phyloP scores from a whole-genome alignment of 768 basidiomycete genomes.

The Collybia nuda region DNA sequence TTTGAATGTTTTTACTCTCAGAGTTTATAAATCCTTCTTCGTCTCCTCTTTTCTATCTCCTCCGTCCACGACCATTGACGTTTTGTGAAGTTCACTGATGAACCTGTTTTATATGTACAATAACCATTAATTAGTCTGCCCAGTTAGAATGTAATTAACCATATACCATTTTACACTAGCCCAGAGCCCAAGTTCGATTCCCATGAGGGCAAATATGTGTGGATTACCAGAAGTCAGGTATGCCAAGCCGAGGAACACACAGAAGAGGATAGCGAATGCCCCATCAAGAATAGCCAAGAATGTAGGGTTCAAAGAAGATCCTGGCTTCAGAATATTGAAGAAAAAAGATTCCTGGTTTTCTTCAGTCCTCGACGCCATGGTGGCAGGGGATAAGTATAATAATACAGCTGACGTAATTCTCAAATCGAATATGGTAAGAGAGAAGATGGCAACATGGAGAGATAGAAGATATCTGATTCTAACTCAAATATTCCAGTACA shows the following conservation, averaged over 20 bases:
- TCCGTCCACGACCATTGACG: conserved; percentile 17
- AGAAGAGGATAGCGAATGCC: conserved; percentile 55
- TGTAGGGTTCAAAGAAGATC: conserved; percentile 71
- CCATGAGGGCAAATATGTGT: conserved; percentile 67
- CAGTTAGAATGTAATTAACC: background rate
- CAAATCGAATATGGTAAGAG: too few species aligned
- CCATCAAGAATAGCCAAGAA: conserved; percentile 66
- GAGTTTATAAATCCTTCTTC: conserved; percentile 24
- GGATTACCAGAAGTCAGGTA: conserved; percentile 62
- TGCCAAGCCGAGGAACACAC: conserved; percentile 58
- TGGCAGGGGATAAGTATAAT: background rate
- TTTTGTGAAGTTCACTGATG: conserved; percentile 57
- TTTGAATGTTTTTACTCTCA: conserved; percentile 16
- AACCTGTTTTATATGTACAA: conserved; percentile 46
- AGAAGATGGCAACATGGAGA: too few species aligned
- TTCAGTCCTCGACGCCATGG: background rate
- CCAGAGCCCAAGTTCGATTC: conserved; percentile 71
- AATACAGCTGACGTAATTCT: conserved; percentile 10
- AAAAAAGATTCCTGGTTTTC: conserved; percentile 37
- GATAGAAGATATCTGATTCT: too few species aligned
- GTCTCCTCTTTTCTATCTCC: conserved; percentile 13
- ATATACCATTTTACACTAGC: conserved; percentile 78
- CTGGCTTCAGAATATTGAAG: conserved; percentile 63
- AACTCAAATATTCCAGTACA: conserved; percentile 14
- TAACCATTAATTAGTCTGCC: background rate